These are phyloP conservation scores for Aspergillus flavus DNA, from an alignment of 2,329 filamentous ascomycete species.

Conservation along the genomic window DNA sequence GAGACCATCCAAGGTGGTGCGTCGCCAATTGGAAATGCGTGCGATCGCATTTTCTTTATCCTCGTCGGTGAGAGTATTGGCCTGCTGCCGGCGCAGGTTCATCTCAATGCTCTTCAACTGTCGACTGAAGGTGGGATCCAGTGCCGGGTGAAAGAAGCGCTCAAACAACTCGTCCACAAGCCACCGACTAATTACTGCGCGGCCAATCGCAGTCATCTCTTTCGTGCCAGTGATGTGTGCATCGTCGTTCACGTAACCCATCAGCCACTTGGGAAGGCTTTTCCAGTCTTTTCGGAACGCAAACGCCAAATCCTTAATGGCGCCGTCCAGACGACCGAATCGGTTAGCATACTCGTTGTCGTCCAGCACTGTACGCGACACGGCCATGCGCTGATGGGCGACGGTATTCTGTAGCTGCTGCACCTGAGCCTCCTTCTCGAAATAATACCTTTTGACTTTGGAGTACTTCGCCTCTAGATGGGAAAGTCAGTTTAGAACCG, in stretches of 20 bases:
- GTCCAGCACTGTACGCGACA: slow-evolving; percentile 90
- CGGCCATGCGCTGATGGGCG: slow-evolving; percentile 90
- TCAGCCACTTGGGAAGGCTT: slow-evolving; percentile 76
- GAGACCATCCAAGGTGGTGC: slow-evolving; percentile 91
- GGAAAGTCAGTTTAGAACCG: slow-evolving; percentile 2
- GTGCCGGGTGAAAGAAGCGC: slow-evolving; percentile 85
- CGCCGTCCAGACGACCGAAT: slow-evolving; percentile 88
- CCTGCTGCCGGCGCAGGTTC: slow-evolving; percentile 78
- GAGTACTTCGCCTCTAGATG: slow-evolving; percentile 86
- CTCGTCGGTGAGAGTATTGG: slow-evolving; percentile 74
- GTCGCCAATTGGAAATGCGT: slow-evolving; percentile 89
- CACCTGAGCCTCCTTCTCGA: slow-evolving; percentile 86
- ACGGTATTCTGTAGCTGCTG: slow-evolving; percentile 97
- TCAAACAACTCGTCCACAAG: slow-evolving; percentile 89
- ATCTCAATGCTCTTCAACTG: slow-evolving; percentile 84
- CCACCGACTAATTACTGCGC: slow-evolving; percentile 87
- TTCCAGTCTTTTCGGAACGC: slow-evolving; percentile 96
- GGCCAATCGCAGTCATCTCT: slow-evolving; percentile 95
- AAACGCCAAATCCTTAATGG: slow-evolving; percentile 92
- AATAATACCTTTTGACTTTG: slow-evolving; percentile 96
- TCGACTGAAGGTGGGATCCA: slow-evolving; percentile 74
- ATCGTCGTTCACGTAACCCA: slow-evolving; percentile 77
- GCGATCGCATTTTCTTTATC: slow-evolving; percentile 85
- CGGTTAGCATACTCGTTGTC: slow-evolving; percentile 90
- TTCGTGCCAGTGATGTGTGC: slow-evolving; percentile 86